Base-by-base conservation (phyloP, 2,329 filamentous ascomycete genomes). In the Fusarium sp. region DNA sequence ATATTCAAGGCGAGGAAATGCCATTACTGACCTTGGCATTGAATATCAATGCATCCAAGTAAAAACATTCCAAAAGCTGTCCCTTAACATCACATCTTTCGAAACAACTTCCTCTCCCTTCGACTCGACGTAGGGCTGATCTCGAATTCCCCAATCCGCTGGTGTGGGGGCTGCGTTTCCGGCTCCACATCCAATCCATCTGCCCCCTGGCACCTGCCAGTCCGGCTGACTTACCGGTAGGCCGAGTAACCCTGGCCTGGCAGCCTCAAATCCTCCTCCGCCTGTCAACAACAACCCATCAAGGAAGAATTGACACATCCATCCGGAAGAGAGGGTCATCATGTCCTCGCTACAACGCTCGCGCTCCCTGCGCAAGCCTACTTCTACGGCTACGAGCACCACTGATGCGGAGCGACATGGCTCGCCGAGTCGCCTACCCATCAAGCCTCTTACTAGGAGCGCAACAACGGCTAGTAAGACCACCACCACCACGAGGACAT, bases 371-470 rank as follows among this genome's bases (percentile, higher is more conserved):
- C 87, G 87, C 38, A 86, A 86, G 68, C 86, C 82, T 11, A 45
- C 80, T 20, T 68, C 76, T 18, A 69, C 77, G 6, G 52, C 76
- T 56, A 69, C 71, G 52, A 52, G 60, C 66, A 33, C 69, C 33
- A 35, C 74, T 18, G 75, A 77, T 36, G 70, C 62, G 70, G 79
- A 80, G 42, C 82, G 84, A 66, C 85, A 79, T 74, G 77, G 74
- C 20, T 89, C 88, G 11, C 87, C 88, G 2, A 89, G 85, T 76
- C 84, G 87, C 42, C 81, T 89, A 35, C 87, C 87, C 42, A 79
- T 86, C 74, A 88, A 87, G 76, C 86, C 85, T 35, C 73, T 78
- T 58, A 79, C 81, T 27, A 80, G 83, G 45, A 80, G 80, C 22
- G 74, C 80, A 42, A 82, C 82, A 13, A 72, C 80, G 9, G 76